Percentiles rank a stretch among this genome's conserved stretches.
Conservation (phyloP, 2,329 filamentous ascomycete species). For the Bimuria novae-zelandiae region DNA sequence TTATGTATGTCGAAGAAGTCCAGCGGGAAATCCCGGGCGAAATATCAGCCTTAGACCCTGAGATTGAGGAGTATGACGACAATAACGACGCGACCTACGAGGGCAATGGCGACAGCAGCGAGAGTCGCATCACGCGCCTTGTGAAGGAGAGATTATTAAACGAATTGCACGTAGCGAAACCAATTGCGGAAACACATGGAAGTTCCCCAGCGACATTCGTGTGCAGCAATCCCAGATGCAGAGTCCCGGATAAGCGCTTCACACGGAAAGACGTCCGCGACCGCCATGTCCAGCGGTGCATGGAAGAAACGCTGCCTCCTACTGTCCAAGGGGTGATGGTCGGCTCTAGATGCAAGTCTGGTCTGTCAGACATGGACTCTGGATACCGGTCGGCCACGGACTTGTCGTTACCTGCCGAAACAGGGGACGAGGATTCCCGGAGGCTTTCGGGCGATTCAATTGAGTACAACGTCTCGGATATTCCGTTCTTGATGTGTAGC, state of each 20-base stretch:
- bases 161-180: no score
- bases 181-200: no score
- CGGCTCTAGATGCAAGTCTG: no score
- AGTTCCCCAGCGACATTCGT: no score
- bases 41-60: background rate
- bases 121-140: background rate
- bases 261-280: background rate
- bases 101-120: background rate
- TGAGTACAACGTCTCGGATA: no score
- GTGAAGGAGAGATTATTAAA: background rate
- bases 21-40: background rate
- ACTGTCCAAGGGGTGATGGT: no score
- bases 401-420: no score
- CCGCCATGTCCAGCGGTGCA: background rate
- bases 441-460: no score
- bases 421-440: no score
- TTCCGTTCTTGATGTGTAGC: no score
- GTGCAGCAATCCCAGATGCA: background rate
- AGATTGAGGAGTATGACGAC: background rate
- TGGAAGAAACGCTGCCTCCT: background rate
- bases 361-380: no score
- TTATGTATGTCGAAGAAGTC: constrained; percentile 1
- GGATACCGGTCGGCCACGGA: no score
- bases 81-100: background rate
- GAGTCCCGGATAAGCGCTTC: background rate